phyloP scores from a whole-genome alignment of 169 alveolate species.

The Plasmodium chabaudi region DNA sequence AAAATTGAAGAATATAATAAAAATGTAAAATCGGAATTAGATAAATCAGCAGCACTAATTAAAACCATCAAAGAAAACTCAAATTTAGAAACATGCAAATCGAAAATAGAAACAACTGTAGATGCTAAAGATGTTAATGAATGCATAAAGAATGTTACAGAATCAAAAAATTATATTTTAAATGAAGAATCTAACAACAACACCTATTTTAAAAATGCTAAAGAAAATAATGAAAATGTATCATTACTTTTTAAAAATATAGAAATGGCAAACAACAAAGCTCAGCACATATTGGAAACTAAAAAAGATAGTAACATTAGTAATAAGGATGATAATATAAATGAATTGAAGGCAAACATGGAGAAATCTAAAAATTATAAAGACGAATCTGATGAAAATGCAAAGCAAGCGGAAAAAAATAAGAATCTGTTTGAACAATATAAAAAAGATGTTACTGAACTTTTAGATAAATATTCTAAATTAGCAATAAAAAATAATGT shows the following conservation, averaged over 20 bases:
- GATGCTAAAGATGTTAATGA: background rate
- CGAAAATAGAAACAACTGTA: background rate
- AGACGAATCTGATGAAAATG: background rate
- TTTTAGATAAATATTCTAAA: background rate
- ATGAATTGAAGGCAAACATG: background rate
- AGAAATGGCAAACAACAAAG: conserved; percentile 1
- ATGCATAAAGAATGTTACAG: background rate
- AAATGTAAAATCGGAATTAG: background rate
- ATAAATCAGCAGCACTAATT: background rate
- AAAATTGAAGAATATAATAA: background rate
- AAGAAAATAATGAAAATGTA: conserved; percentile 13
- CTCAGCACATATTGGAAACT: background rate
- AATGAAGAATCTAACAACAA: background rate
- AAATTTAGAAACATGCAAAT: background rate
- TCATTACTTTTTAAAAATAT: background rate
- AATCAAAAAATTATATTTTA: background rate
- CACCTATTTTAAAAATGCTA: background rate
- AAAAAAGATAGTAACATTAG: background rate
- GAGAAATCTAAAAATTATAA: background rate
- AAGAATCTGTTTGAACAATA: background rate
- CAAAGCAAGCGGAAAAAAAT: background rate
- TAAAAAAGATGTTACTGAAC: background rate
- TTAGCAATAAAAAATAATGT: conserved; percentile 6
- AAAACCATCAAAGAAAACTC: background rate
- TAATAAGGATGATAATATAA: background rate